Evolutionary conservation across 2,329 filamentous ascomycete species (phyloP), one percentile per base, ranked within the genome.

Genomic region (Pseudopyricularia javanii): DNA sequence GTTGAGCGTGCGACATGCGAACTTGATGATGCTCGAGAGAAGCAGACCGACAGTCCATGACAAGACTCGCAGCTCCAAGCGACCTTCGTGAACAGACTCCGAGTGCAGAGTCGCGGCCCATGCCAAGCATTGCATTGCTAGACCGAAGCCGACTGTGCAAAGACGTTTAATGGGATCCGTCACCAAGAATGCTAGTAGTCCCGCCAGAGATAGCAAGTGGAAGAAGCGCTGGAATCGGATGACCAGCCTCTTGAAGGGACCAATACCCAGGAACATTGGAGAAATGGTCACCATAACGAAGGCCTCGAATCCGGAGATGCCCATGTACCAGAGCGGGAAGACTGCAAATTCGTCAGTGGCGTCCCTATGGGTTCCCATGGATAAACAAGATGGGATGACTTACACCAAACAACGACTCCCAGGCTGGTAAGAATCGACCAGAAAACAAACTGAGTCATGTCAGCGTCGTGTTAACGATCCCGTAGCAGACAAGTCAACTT

Each of bases 291-390:
- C 80, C 82, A 97, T 85, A 62, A 98, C 84, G 59, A 95, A 76
- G 45, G 83, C 85, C 70, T 98, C 93, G 64, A 93, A 98, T 57
- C 93, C 93, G 4, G 91, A 97, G 56, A 98, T 94, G 28, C 93
- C 93, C 93, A 98, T 98, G 66, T 96, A 83, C 93, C 93, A 98
- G 11, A 98, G 79, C 14, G 93, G 93, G 66, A 98, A 98, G 68
- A 94, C 50, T 86, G 89, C 57, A 2, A 3, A 15, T 14, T 52
- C 20, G 45, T 34, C 15, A 43, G 45, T 47, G 47, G 60, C 52
- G 53, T 55, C 30, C 3, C n/a, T n/a, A n/a, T n/a, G n/a, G n/a
- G n/a, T n/a, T n/a, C n/a, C n/a, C n/a, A n/a, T n/a, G n/a, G 4
- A 20, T 17, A 7, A 9, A 40, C 20, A 7, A 47, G 12, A 12